phyloP scores from a whole-genome alignment of 768 basidiomycete genomes.

The Kwoniella dendrophila region DNA sequence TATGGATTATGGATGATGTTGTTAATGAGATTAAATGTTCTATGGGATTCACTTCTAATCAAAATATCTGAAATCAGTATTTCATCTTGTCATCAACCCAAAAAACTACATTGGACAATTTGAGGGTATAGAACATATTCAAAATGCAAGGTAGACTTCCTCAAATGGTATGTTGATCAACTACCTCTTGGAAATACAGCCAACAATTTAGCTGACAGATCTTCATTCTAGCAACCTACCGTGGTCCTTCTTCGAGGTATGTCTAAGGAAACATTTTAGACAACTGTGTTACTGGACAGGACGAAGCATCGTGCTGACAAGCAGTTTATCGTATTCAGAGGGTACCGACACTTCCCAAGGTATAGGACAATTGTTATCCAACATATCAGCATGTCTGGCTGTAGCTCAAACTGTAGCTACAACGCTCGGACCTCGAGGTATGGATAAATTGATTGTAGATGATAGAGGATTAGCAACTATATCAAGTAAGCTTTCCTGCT shows the following conservation, averaged over 20 bases:
- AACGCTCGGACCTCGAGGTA: slow-evolving; percentile 96
- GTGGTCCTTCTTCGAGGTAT: slow-evolving; percentile 79
- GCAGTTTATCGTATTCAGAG: slow-evolving; percentile 58
- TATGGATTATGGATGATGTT: not conserved
- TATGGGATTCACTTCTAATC: slow-evolving; percentile 24
- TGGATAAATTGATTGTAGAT: slow-evolving; percentile 97
- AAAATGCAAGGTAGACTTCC: slow-evolving; percentile 53
- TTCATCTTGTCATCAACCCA: no score
- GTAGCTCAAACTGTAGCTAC: slow-evolving; percentile 87
- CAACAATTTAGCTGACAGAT: not conserved
- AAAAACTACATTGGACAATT: no score
- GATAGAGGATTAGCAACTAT: slow-evolving; percentile 95
- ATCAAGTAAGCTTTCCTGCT: slow-evolving; percentile 67
- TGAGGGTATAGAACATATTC: not conserved
- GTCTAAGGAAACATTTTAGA: slow-evolving; percentile 9
- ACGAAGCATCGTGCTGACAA: slow-evolving; percentile 1
- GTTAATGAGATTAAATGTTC: no score
- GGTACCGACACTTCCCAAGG: slow-evolving; percentile 97
- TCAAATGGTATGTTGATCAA: slow-evolving; percentile 42
- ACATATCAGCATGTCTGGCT: slow-evolving; percentile 94
- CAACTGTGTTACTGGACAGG: not conserved
- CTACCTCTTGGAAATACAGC: not conserved
- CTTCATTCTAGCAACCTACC: slow-evolving; percentile 77
- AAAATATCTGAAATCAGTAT: no score
- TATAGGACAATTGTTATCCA: slow-evolving; percentile 85